A percentile compares a stretch with the other conserved stretches of the same genome.
Evolutionary conservation across 345 rosid species (phyloP).

Genomic region (Rhodamnia rubescens): DNA sequence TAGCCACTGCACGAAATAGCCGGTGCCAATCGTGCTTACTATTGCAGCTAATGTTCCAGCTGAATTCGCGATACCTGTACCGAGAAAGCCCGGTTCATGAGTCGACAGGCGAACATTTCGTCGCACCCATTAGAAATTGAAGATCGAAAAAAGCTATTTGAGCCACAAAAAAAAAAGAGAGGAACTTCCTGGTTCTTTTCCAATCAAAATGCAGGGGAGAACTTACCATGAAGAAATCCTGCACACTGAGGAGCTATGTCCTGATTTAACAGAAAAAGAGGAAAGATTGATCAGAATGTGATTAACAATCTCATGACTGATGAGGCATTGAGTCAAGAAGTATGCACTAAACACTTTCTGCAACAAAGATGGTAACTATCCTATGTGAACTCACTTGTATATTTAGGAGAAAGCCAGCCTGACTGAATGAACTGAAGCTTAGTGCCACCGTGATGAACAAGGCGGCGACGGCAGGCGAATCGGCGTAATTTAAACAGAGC

Average conservation of each 20-base stretch:
- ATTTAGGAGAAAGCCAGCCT: conserved; percentile 94
- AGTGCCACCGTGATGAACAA: conserved; percentile 55
- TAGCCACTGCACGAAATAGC: conserved; percentile 78
- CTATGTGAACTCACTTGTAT: conserved; percentile 55
- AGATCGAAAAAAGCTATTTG: neutral
- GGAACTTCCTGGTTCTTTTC: neutral
- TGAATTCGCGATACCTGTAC: conserved; percentile 71
- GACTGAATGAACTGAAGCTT: conserved; percentile 94
- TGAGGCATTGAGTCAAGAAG: neutral
- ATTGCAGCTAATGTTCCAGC: conserved; percentile 93
- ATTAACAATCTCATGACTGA: neutral
- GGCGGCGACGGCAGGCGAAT: conserved; percentile 59
- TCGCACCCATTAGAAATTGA: neutral
- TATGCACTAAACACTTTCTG: neutral
- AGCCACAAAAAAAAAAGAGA: neutral
- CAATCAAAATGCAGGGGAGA: neutral
- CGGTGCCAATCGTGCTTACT: conserved; percentile 89
- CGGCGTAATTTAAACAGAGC: conserved; percentile 68
- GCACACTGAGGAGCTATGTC: conserved; percentile 92
- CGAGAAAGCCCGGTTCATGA: neutral
- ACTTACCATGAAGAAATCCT: conserved; percentile 75
- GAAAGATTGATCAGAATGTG: neutral
- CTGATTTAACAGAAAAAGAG: conserved; percentile 21
- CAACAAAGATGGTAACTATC: neutral
- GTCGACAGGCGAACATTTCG: neutral